A percentile compares a stretch with the other conserved stretches of the same genome.
phyloP scores from a whole-genome alignment of 345 rosid genomes.

The Rhodamnia argentea region DNA sequence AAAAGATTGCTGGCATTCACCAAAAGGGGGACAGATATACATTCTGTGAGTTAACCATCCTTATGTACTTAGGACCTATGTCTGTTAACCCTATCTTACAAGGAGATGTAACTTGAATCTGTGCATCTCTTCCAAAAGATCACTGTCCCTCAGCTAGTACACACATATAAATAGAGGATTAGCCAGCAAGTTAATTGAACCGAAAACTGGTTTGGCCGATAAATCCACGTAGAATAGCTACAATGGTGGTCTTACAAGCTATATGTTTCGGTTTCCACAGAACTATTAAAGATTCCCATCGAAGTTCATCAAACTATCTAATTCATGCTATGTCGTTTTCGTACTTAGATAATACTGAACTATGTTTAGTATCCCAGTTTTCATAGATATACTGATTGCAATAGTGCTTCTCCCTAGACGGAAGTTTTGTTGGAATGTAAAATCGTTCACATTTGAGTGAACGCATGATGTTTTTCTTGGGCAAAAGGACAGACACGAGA shows the following conservation, averaged over 20 bases:
- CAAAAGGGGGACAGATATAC: slow-evolving; percentile 63
- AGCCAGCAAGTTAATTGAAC: not conserved
- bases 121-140: not conserved
- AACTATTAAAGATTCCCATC: not conserved
- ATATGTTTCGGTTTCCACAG: not conserved
- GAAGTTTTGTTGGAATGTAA: not conserved
- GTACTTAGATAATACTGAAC: not conserved
- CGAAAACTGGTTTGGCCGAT: not conserved
- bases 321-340: not conserved
- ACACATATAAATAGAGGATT: not conserved
- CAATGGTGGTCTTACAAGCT: not conserved
- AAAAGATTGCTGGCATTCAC: slow-evolving; percentile 88
- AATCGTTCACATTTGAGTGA: not conserved
- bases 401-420: not conserved
- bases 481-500: not conserved
- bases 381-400: not conserved
- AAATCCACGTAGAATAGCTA: not conserved
- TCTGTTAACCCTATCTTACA: not conserved
- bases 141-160: not conserved
- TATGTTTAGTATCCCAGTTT: not conserved
- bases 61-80: not conserved
- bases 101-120: not conserved
- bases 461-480: not conserved
- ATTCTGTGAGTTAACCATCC: slow-evolving; percentile 50
- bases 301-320: not conserved